phyloP scores from a whole-genome alignment of 176 grass and related monocot species.

The Carex littledalei region DNA sequence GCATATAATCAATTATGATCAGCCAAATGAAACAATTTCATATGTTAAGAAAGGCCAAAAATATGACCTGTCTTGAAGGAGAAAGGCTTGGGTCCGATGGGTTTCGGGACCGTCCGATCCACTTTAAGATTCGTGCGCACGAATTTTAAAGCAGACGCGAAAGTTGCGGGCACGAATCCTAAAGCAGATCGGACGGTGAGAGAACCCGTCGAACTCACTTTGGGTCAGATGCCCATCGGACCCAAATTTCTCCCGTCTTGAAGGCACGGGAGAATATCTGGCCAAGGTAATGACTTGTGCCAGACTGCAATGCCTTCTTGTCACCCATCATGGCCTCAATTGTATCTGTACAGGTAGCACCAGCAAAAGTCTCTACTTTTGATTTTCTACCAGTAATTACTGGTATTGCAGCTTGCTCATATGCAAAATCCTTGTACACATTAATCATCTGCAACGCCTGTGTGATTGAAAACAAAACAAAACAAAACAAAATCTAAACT shows the following conservation, averaged over 20 bases:
- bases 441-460: conserved; percentile 97
- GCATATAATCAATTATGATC: background rate
- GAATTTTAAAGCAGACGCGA: too few species aligned
- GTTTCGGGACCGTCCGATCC: too few species aligned
- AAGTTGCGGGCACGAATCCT: too few species aligned
- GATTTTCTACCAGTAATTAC: conserved; percentile 94
- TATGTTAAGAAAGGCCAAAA: background rate
- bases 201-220: too few species aligned
- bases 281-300: conserved; percentile 92
- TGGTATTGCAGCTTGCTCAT: conserved; percentile 87
- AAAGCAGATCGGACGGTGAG: too few species aligned
- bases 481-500: background rate
- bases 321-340: conserved; percentile 99
- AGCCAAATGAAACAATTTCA: background rate
- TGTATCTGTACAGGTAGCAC: conserved; percentile 76
- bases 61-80: conserved; percentile 85
- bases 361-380: conserved; percentile 86
- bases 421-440: conserved; percentile 89
- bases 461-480: conserved; percentile 12
- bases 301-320: conserved; percentile 90
- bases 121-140: too few species aligned
- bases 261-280: conserved; percentile 96
- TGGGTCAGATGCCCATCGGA: too few species aligned
- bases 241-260: too few species aligned
- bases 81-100: too few species aligned